These are phyloP conservation scores for Penicillium soppii DNA, from an alignment of 495 filamentous ascomycete genomes.

Conservation along the genomic window DNA sequence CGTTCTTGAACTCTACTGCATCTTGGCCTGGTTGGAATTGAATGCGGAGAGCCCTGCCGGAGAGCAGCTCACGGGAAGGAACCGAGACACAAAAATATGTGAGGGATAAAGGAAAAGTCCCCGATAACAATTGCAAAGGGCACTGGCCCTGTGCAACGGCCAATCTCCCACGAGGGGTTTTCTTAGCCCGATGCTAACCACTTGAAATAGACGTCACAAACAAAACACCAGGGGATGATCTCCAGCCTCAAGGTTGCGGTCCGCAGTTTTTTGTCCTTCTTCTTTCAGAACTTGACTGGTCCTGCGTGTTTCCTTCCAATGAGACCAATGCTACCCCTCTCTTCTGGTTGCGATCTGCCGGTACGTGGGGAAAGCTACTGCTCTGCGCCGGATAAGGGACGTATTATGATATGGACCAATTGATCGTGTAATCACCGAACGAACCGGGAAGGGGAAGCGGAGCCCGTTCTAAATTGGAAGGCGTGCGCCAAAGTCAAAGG, in stretches of 20 bases:
- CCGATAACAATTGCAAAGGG: constrained; percentile 42
- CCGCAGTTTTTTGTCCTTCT: constrained; percentile 15
- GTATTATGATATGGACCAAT: constrained; percentile 36
- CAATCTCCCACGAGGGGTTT: constrained; percentile 16
- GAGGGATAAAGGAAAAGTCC: constrained; percentile 21
- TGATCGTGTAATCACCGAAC: constrained; percentile 28
- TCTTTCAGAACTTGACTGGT: constrained; percentile 23
- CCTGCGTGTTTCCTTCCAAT: constrained; percentile 17
- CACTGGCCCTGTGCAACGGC: constrained; percentile 37
- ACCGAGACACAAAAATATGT: constrained; percentile 5
- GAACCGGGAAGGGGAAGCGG: constrained; percentile 19
- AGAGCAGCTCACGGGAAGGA: constrained; percentile 40
- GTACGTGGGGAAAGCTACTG: constrained; percentile 43
- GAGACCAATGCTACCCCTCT: constrained; percentile 32
- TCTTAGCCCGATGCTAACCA: constrained; percentile 21
- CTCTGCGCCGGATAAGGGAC: constrained; percentile 29
- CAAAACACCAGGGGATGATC: constrained; percentile 19
- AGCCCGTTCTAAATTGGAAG: constrained; percentile 9
- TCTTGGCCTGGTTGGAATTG: constrained; percentile 48
- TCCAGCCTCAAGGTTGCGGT: constrained; percentile 22
- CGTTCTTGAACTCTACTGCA: constrained; percentile 52
- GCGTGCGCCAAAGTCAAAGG: constrained; percentile 17
- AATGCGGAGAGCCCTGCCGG: constrained; percentile 49
- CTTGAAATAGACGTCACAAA: constrained; percentile 23
- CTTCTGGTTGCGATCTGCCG: constrained; percentile 37